Percentiles rank a stretch among this genome's conserved stretches.
These are phyloP conservation scores for Phytophthora agathidicida DNA, from an alignment of 352 stramenopile genomes.

Conservation along the genomic window DNA sequence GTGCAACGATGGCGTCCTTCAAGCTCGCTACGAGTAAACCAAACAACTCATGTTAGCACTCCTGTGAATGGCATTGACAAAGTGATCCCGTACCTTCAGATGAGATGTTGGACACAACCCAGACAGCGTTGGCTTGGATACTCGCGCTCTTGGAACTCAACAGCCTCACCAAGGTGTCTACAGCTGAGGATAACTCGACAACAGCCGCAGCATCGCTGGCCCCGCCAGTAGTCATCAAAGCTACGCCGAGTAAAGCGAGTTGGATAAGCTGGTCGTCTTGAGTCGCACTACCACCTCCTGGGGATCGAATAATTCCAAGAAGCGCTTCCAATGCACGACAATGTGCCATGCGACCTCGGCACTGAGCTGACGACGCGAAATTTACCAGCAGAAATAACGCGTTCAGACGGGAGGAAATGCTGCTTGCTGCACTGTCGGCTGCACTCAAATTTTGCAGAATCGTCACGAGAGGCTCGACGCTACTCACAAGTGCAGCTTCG, in stretches of 20 bases:
- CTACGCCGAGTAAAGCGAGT: slow-evolving; percentile 66
- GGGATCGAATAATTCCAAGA: slow-evolving; percentile 26
- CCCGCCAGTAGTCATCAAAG: slow-evolving; percentile 56
- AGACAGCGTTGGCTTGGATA: slow-evolving; percentile 76
- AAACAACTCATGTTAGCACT: not conserved
- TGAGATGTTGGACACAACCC: slow-evolving; percentile 81
- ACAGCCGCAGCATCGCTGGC: slow-evolving; percentile 37
- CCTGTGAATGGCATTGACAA: not conserved
- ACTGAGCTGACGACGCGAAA: slow-evolving; percentile 54
- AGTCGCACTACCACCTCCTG: slow-evolving; percentile 3
- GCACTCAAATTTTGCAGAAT: slow-evolving; percentile 31
- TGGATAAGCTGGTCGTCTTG: slow-evolving; percentile 69
- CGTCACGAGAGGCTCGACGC: slow-evolving; percentile 54
- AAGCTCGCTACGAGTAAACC: slow-evolving; percentile 45
- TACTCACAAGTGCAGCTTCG: slow-evolving; percentile 43
- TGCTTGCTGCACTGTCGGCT: slow-evolving; percentile 9
- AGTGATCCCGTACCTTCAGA: slow-evolving; percentile 49
- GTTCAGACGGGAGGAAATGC: slow-evolving; percentile 50
- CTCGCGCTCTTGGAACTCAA: slow-evolving; percentile 56
- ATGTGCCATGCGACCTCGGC: slow-evolving; percentile 47
- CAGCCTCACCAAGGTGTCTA: slow-evolving; percentile 52
- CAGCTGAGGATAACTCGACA: slow-evolving; percentile 37
- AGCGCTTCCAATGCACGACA: slow-evolving; percentile 52
- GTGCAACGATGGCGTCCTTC: slow-evolving; percentile 51
- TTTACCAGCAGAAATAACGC: slow-evolving; percentile 74